Base-by-base conservation (phyloP, 495 filamentous ascomycete genomes). In the Chaetomium cochliodes region DNA sequence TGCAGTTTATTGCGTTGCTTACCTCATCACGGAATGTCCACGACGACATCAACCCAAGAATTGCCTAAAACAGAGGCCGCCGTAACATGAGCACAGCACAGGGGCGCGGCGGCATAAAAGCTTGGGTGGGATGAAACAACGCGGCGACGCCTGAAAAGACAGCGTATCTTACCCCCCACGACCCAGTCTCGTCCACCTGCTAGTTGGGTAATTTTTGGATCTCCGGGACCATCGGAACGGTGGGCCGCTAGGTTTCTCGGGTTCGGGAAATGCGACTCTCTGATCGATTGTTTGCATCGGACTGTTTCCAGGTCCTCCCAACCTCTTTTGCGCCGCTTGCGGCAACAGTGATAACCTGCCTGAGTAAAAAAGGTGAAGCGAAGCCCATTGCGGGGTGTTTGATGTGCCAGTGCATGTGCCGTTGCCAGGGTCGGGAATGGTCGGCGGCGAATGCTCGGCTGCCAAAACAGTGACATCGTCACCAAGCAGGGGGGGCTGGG, bases 401-500 rank as follows among this genome's bases (percentile, higher is more conserved):
- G 52, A 55, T 18, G 15, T 33, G 49, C 9, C 16, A 18, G 16
- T 51, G 49, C 22, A 28, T 15, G 50, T 47, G 44, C 33, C 33
- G 18, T 25, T 23, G 23, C 49, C 22, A 18, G 49, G 49, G 49
- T 52, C 22, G 7, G 46, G 46, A 23, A 50, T n/a, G 18, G 46
- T 5, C 8, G 16, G n/a, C 16, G n/a, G 44, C n/a, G n/a, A 50
- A 23, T 50, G 46, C 46, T 18, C 23, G 25, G 51, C 51, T 53
- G 51, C 51, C 51, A 53, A 30, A 53, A 30, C 25, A 25, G 51
- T 53, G 47, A 25, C 60, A 42, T 52, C 41, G 50, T 30, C n/a
- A 15, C 6, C 52, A 37, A 15, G 33, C 11, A 44, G 37, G 15
- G 41, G 55, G 41, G 56, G 39, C 12, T 58, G 41, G 53, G 55